These are phyloP conservation scores for Striga hermonthica DNA, from an alignment of 305 asterid genomes.

Conservation along the genomic window DNA sequence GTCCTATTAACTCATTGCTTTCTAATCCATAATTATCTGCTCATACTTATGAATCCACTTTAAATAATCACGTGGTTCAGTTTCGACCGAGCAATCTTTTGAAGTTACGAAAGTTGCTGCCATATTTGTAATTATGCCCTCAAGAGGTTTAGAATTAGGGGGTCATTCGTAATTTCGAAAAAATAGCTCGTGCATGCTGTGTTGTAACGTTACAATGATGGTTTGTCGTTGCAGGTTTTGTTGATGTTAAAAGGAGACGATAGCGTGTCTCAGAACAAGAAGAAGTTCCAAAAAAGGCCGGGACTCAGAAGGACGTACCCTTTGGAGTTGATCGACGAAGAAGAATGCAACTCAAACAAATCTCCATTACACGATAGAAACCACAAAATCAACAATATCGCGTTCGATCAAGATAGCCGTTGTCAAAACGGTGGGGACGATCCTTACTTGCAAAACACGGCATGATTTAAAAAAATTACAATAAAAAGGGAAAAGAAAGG, in stretches of 20 bases:
- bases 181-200: no score
- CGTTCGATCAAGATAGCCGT: constrained; percentile 29
- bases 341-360: constrained; percentile 43
- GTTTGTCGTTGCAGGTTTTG: constrained; percentile 44
- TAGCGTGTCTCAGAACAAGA: constrained; percentile 51
- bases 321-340: constrained; percentile 44
- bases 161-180: no score
- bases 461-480: not conserved
- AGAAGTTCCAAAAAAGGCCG: constrained; percentile 72
- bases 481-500: not conserved
- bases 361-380: constrained; percentile 27
- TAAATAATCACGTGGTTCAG: not conserved
- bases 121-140: no score
- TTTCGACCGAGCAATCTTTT: not conserved
- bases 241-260: constrained; percentile 76
- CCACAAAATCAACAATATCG: constrained; percentile 27
- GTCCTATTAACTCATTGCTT: no score
- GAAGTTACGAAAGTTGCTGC: not conserved
- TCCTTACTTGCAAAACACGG: constrained; percentile 5
- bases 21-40: not conserved
- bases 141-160: no score
- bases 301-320: constrained; percentile 60
- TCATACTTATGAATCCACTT: no score
- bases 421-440: constrained; percentile 21
- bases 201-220: no score